phyloP scores from a whole-genome alignment of 129 eudicot genomes.

The Lactuca sativa region DNA sequence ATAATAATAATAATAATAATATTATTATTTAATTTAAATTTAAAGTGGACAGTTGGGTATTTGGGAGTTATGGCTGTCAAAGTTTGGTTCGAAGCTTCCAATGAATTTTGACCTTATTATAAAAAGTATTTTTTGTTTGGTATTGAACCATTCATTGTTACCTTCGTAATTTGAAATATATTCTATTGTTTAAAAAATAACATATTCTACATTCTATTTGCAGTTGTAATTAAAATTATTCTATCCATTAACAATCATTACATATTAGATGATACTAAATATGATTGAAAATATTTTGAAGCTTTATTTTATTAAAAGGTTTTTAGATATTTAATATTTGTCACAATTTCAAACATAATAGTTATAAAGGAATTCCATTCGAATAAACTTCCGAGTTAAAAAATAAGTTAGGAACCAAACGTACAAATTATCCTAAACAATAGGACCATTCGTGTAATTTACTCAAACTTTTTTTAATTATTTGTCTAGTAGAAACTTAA shows the following conservation, averaged over 20 bases:
- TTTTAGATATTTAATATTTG: no score
- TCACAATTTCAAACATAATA: not conserved
- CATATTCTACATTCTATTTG: not conserved
- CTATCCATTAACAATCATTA: not conserved
- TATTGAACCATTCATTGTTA: conserved; percentile 9
- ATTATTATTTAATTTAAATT: not conserved
- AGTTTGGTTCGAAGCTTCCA: conserved; percentile 21
- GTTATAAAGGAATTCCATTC: no score
- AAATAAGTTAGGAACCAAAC: no score
- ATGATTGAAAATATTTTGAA: no score
- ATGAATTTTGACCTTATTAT: not conserved
- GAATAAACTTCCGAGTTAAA: no score
- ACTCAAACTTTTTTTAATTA: no score
- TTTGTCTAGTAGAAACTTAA: not conserved
- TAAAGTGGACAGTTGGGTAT: conserved; percentile 28
- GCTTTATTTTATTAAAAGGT: no score
- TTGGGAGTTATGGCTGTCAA: conserved; percentile 25
- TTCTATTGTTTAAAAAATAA: no score
- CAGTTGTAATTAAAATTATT: not conserved
- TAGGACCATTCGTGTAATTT: no score
- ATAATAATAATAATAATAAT: not conserved
- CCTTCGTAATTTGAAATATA: not conserved
- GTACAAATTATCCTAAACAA: no score
- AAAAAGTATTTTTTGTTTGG: not conserved
- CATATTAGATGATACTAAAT: no score